Percentiles rank a stretch among this genome's conserved stretches.
Conservation (phyloP, 805 yeast species). For the Kurtzmaniella cleridarum region DNA sequence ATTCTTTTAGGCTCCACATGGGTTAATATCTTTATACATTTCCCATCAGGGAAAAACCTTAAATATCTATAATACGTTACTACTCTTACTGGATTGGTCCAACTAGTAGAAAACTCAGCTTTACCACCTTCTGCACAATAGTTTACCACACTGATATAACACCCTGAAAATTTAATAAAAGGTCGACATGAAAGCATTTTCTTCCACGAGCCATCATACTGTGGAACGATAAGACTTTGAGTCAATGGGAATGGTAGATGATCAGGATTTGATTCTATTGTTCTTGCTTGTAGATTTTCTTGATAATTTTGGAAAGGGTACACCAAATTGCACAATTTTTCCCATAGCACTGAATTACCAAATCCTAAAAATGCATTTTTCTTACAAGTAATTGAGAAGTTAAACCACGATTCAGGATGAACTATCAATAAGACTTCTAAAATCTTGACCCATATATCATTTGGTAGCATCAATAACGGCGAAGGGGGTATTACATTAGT, state of each 20-base stretch:
- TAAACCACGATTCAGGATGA: constrained; percentile 63
- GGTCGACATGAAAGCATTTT: constrained; percentile 63
- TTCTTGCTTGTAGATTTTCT: constrained; percentile 29
- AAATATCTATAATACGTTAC: constrained; percentile 85
- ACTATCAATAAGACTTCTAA: constrained; percentile 40
- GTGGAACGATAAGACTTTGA: constrained; percentile 23
- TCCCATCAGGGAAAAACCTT: constrained; percentile 76
- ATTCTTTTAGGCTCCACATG: constrained; percentile 66
- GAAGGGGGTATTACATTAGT: constrained; percentile 24
- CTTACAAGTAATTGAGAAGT: constrained; percentile 54
- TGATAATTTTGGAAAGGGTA: constrained; percentile 54
- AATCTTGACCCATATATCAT: constrained; percentile 52
- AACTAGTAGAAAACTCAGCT: constrained; percentile 56
- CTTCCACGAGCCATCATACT: constrained; percentile 34
- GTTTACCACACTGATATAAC: constrained; percentile 79
- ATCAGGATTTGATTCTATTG: constrained; percentile 31
- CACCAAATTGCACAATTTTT: constrained; percentile 42
- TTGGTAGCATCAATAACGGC: constrained; percentile 37
- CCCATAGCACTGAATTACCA: constrained; percentile 44
- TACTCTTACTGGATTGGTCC: constrained; percentile 73
- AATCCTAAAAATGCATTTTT: constrained; percentile 56
- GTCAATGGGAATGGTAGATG: constrained; percentile 29
- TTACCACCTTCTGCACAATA: constrained; percentile 81
- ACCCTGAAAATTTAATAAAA: constrained; percentile 72
- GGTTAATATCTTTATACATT: constrained; percentile 63